Conservation (phyloP, 805 yeast genomes). For the Sungouiozyma ichnusensis region DNA sequence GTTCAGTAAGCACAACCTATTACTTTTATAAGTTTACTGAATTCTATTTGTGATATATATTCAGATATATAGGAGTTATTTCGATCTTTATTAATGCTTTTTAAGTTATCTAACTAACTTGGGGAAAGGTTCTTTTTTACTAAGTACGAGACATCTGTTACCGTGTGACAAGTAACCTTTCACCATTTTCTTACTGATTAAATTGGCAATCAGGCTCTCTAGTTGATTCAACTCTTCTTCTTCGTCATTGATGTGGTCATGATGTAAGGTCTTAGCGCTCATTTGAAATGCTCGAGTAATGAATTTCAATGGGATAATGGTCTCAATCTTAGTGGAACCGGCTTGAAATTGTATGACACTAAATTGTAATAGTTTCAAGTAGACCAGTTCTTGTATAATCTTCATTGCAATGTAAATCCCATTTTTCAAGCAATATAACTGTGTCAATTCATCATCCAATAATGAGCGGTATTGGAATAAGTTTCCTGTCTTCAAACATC, state of each 20-base stretch:
- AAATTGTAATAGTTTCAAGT: slow-evolving; percentile 40
- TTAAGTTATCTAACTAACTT: background rate
- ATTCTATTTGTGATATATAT: slow-evolving; percentile 36
- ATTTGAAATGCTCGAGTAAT: background rate
- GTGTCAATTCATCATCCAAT: slow-evolving; percentile 35
- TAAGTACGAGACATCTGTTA: slow-evolving; percentile 60
- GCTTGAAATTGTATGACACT: slow-evolving; percentile 2
- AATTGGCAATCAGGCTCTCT: slow-evolving; percentile 59
- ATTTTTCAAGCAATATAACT: slow-evolving; percentile 42
- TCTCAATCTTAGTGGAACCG: background rate
- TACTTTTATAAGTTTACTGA: slow-evolving; percentile 68
- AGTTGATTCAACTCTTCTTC: background rate
- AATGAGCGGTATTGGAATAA: slow-evolving; percentile 39
- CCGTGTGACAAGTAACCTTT: slow-evolving; percentile 80
- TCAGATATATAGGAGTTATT: background rate
- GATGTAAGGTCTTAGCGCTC: too few relatives aligned
- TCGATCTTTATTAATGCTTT: background rate
- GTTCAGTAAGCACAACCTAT: slow-evolving; percentile 53
- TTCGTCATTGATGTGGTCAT: too few relatives aligned
- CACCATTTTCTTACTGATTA: slow-evolving; percentile 48
- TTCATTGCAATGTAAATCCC: slow-evolving; percentile 53
- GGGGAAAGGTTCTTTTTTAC: slow-evolving; percentile 70
- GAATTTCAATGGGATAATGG: slow-evolving; percentile 10
- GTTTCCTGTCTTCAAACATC: slow-evolving; percentile 46
- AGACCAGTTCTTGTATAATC: slow-evolving; percentile 39